phyloP scores from a whole-genome alignment of 2,329 filamentous ascomycete genomes.

The Pseudogymnoascus sp. region DNA sequence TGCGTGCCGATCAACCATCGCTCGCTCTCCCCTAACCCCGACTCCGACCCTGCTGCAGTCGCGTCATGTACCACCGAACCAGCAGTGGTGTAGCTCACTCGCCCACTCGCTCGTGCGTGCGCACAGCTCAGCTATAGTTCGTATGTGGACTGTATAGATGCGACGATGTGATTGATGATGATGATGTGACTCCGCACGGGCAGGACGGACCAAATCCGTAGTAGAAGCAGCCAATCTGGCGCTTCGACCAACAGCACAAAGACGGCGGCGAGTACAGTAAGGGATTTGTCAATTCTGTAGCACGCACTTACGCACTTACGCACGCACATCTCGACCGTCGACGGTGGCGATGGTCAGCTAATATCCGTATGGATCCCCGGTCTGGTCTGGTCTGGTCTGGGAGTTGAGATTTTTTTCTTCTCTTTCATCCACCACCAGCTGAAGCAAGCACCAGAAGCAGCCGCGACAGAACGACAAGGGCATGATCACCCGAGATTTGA shows the following conservation, averaged over 20 bases:
- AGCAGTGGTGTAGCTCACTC: not conserved
- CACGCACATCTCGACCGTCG: not conserved
- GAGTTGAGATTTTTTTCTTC: not conserved
- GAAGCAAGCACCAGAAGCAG: not conserved
- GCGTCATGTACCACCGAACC: not conserved
- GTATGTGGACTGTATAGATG: not conserved
- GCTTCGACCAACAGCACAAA: too few species aligned
- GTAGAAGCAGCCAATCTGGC: not conserved
- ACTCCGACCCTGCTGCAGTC: not conserved
- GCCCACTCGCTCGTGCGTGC: not conserved
- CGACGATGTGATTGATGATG: not conserved
- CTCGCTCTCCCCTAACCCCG: too few species aligned
- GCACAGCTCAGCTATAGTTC: too few species aligned
- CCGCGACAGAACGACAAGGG: not conserved
- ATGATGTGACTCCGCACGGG: not conserved
- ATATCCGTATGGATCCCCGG: too few species aligned
- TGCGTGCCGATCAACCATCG: not conserved
- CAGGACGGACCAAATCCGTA: not conserved
- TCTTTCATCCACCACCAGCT: not conserved
- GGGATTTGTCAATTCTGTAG: not conserved
- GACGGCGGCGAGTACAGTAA: not conserved
- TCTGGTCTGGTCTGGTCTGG: too few species aligned
- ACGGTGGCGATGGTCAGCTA: too few species aligned
- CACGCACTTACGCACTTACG: not conserved
- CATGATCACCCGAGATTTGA: conserved; percentile 3